Base-by-base conservation (phyloP, 805 yeast genomes). In the Yarrowia sp. region DNA sequence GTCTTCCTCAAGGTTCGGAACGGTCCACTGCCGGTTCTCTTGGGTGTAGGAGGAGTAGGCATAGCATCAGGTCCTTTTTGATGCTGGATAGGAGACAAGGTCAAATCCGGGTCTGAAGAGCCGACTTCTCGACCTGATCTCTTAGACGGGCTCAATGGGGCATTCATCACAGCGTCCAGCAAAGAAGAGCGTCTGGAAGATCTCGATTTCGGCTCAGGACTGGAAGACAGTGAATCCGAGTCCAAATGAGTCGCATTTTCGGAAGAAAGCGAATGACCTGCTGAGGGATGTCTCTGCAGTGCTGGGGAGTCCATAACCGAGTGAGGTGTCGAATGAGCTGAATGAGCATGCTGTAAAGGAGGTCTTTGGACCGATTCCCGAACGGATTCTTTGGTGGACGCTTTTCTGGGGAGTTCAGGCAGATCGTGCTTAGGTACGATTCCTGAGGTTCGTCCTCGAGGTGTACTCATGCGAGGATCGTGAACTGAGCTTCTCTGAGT, bases 161-260 rank as follows among this genome's bases (percentile, higher is more conserved):
- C 64, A 35, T 58, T 58, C 64, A 58, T 58, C 15, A 58, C 64
- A n/a, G 64, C 64, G 15, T 58, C 64, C 13, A 58, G 35, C 2
- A 58, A 35, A 10, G 64, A 58, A 3, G 64, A 58, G 6, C 64
- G 39, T 15, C 51, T 39, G 1, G 64, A 58, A 10, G 64, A 58
- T 9, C 64, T 11, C 38, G 51, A 36, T 14, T 58, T 58, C 6
- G 64, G 64, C 64, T 58, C 51, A 1, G 64, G 61, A 1, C 47
- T 33, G 9, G 51, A 44, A 14, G 51, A 33, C 33, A 36, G 22
- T 35, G 64, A 43, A 35, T 58, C 51, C 28, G 64, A 22, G 51
- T 58, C 64, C 10, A 58, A 17, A 11, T 43, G 64, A 10, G 51
- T 58, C 4, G 42, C 64, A 18, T 55, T 28, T 8, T 55, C 61